phyloP scores from a whole-genome alignment of 1,139 yeast genomes.

The Geotrichum restrictum region DNA sequence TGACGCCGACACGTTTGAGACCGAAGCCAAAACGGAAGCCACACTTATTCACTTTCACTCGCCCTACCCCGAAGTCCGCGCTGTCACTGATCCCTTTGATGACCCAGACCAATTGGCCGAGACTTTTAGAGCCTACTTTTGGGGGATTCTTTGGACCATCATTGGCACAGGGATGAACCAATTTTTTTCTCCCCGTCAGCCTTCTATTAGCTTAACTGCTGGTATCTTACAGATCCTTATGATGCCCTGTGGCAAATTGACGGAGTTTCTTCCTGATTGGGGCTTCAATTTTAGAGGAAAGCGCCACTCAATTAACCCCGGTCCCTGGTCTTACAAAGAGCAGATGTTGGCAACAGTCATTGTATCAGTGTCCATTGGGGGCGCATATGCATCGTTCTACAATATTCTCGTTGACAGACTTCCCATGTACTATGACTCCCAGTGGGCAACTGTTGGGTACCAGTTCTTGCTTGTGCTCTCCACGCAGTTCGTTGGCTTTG shows the following conservation, averaged over 20 bases:
- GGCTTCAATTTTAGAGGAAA: slow-evolving; percentile 42
- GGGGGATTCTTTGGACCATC: slow-evolving; percentile 54
- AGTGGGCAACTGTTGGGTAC: slow-evolving; percentile 45
- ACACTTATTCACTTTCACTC: slow-evolving; percentile 44
- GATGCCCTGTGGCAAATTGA: slow-evolving; percentile 50
- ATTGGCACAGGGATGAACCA: slow-evolving; percentile 56
- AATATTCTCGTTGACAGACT: slow-evolving; percentile 42
- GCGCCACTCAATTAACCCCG: slow-evolving; percentile 49
- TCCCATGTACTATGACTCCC: slow-evolving; percentile 36
- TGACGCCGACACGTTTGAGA: slow-evolving; percentile 22
- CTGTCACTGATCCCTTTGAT: slow-evolving; percentile 47
- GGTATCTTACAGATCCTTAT: slow-evolving; percentile 53
- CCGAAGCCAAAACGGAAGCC: slow-evolving; percentile 44
- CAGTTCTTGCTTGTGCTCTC: slow-evolving; percentile 45
- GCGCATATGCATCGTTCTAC: slow-evolving; percentile 40
- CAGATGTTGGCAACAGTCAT: slow-evolving; percentile 54
- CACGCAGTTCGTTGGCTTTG: slow-evolving; percentile 51
- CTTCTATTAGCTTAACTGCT: slow-evolving; percentile 45
- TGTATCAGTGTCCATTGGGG: slow-evolving; percentile 25
- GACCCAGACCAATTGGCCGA: slow-evolving; percentile 45
- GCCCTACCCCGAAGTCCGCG: slow-evolving; percentile 51
- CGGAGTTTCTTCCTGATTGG: slow-evolving; percentile 46
- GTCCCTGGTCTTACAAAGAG: slow-evolving; percentile 65
- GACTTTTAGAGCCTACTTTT: slow-evolving; percentile 51
- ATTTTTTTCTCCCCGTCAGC: slow-evolving; percentile 54